Evolutionary conservation across 169 alveolate species (phyloP), one percentile per base, ranked within the genome.

Genomic region (Eimeria praecox): DNA sequence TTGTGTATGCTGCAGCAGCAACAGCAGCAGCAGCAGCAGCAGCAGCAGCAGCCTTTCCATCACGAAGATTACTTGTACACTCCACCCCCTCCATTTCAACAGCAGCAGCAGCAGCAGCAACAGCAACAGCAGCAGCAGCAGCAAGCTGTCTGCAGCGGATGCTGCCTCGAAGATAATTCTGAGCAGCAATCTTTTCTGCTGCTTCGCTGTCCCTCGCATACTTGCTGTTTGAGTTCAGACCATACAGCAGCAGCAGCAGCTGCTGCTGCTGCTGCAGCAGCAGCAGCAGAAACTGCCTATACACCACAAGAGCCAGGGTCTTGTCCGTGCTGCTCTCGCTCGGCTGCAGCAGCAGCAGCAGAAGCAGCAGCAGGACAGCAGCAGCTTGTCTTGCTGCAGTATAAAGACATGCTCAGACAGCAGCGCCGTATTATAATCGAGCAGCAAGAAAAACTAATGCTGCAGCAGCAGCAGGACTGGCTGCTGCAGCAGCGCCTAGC

Each of bases 401-500:
- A 78, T 78, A 24, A 44, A 24, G 89, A 78, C 89, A 44, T 78
- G 64, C 89, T 78, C 5, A 18, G 56, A 30, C 56, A 78, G 64
- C 89, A 78, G 22, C 30, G 64, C 64, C 89, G 56, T 9, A 78
- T 78, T 30, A 78, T 78, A 6, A 4, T 20, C 12, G 89, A 78
- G 89, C 89, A 78, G 64, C 89, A 78, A 30, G 66, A 78, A 44
- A 49, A 56, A 16, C 33, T 78, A 78, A 14, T 78, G 64, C 56
- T 18, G 89, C 89, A 78, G 66, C 89, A 78, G 89, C 89, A 78
- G 89, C 89, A 78, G 64, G 89, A 52, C 59, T 52, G 59, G 59
- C 59, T 52, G 59, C 59, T 52, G 59, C 59, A 52, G 59, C 59
- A 52, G 89, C 89, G 89, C 64, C 64, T 78, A 10, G 89, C 89